These are phyloP conservation scores for Hypoxylon cercidicola DNA, from an alignment of 495 filamentous ascomycete species.

Conservation along the genomic window DNA sequence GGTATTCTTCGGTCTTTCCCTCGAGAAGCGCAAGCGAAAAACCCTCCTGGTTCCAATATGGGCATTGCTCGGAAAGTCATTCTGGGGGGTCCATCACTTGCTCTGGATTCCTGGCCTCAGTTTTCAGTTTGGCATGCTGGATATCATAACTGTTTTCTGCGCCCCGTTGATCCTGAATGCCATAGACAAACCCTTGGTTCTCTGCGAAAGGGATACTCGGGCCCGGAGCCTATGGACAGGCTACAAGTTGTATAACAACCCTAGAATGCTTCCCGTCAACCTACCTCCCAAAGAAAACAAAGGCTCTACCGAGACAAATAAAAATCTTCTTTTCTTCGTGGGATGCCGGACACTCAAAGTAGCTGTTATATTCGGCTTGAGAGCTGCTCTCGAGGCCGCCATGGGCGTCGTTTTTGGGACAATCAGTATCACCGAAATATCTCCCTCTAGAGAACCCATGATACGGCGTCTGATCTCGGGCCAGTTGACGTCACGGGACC, in stretches of 20 bases:
- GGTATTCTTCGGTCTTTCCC: background rate
- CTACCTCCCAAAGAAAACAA: background rate
- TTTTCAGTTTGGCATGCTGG: background rate
- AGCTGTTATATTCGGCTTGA: background rate
- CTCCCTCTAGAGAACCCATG: background rate
- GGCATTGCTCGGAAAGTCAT: background rate
- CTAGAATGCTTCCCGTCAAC: background rate
- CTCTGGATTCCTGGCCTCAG: background rate
- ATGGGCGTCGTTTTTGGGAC: background rate
- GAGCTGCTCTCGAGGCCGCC: background rate
- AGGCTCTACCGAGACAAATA: background rate
- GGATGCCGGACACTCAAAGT: background rate
- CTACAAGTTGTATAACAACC: background rate
- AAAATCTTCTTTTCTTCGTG: background rate
- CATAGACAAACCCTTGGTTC: background rate
- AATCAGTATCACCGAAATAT: background rate
- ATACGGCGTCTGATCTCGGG: background rate
- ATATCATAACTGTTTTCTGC: background rate
- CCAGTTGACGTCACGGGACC: background rate
- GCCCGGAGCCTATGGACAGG: background rate
- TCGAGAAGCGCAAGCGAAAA: background rate
- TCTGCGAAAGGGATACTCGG: background rate
- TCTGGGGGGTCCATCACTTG: background rate
- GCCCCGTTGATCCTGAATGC: background rate
- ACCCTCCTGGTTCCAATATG: background rate